phyloP scores from a whole-genome alignment of 148 eudicot genomes.

The Chenopodium album region DNA sequence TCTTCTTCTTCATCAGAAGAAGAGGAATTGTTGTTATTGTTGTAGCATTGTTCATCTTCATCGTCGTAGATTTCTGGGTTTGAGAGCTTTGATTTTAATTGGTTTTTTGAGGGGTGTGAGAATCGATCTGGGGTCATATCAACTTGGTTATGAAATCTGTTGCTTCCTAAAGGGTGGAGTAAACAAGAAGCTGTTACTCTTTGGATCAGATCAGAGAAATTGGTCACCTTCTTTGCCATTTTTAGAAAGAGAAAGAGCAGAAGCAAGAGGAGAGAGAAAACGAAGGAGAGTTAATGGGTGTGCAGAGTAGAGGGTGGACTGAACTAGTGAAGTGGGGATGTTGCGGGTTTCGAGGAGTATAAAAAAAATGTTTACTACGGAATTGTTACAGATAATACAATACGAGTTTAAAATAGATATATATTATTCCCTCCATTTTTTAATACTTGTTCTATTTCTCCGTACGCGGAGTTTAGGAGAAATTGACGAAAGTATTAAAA shows the following conservation, averaged over 20 bases:
- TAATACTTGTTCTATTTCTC: no score
- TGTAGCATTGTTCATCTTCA: slow-evolving; percentile 3
- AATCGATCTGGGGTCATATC: slow-evolving; percentile 34
- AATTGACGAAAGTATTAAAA: no score
- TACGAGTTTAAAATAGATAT: no score
- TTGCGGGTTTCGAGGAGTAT: neutral
- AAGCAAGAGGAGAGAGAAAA: slow-evolving; percentile 11
- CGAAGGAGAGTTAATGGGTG: slow-evolving; percentile 3
- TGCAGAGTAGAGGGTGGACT: neutral
- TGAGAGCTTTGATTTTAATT: slow-evolving; percentile 11
- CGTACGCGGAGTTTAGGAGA: no score
- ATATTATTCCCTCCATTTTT: no score
- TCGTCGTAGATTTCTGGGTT: slow-evolving; percentile 8
- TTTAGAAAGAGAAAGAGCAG: neutral
- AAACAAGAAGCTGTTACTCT: slow-evolving; percentile 88
- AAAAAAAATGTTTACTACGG: no score
- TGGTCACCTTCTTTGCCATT: slow-evolving; percentile 54
- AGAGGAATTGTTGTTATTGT: neutral
- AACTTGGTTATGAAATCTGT: slow-evolving; percentile 33
- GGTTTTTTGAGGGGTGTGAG: slow-evolving; percentile 21
- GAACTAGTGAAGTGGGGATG: no score
- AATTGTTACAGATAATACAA: no score
- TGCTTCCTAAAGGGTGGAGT: slow-evolving; percentile 67
- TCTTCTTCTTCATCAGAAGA: slow-evolving; percentile 28
- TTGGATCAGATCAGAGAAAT: slow-evolving; percentile 96